Evolutionary conservation across 306 rosid genomes (phyloP).

Genomic region (Psophocarpus tetragonolobus): DNA sequence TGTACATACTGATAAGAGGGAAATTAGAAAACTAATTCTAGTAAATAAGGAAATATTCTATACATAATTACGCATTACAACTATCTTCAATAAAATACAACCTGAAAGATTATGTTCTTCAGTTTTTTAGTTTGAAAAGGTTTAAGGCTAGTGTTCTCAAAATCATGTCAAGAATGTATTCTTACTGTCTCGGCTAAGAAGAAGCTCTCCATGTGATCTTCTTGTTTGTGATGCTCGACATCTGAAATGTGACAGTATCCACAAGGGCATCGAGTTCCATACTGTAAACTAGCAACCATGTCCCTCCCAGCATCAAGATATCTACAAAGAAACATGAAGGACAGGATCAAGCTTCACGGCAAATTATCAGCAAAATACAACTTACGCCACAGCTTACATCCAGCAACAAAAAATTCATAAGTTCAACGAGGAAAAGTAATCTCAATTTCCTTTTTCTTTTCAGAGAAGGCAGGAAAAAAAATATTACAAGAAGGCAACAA

Average conservation of each 20-base stretch:
- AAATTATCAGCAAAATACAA: slow-evolving; percentile 19
- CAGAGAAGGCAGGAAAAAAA: background rate
- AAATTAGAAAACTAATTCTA: background rate
- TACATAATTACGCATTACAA: background rate
- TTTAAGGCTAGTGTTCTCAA: slow-evolving; percentile 21
- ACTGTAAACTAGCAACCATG: slow-evolving; percentile 89
- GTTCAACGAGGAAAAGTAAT: background rate
- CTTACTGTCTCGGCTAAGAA: slow-evolving; percentile 95
- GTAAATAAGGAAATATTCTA: background rate
- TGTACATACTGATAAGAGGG: background rate
- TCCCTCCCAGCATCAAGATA: slow-evolving; percentile 96
- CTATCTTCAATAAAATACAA: slow-evolving; percentile 31
- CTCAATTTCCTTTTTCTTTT: background rate
- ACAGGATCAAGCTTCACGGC: slow-evolving; percentile 12
- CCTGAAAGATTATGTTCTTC: slow-evolving; percentile 4
- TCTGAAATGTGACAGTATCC: slow-evolving; percentile 97
- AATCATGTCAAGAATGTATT: slow-evolving; percentile 17
- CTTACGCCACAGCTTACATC: background rate
- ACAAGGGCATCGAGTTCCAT: slow-evolving; percentile 87
- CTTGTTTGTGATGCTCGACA: slow-evolving; percentile 87
- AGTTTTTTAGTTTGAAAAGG: background rate
- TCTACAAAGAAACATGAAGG: slow-evolving; percentile 49
- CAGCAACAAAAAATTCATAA: slow-evolving; percentile 7
- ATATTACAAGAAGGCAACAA: background rate
- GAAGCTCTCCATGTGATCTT: slow-evolving; percentile 99